phyloP scores from a whole-genome alignment of 75 land plant species.

The Azolla pinnata region DNA sequence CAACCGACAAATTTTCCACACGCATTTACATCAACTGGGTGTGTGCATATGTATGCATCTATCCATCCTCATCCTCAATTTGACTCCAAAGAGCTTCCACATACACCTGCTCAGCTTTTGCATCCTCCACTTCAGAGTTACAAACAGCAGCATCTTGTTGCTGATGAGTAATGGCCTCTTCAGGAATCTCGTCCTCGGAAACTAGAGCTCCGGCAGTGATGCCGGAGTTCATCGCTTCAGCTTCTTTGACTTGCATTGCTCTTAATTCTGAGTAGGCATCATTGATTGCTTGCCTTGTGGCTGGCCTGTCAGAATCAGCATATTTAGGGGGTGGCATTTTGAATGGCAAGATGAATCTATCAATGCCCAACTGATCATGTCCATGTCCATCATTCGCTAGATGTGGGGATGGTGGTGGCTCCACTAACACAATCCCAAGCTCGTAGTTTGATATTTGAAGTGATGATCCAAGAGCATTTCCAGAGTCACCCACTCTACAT shows the following conservation, averaged over 20 bases:
- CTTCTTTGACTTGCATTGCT: conserved; percentile 6
- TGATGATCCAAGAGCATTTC: conserved; percentile 11
- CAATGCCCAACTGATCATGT: conserved; percentile 18
- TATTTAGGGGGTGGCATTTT: conserved; percentile 71
- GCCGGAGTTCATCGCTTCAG: conserved; percentile 8
- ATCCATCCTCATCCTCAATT: conserved; percentile 29
- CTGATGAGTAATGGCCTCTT: conserved; percentile 9
- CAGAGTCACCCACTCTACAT: conserved; percentile 3
- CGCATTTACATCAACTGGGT: no score
- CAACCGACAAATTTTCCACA: no score
- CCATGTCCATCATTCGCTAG: not conserved
- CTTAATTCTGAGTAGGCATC: conserved; percentile 35
- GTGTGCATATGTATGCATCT: no score
- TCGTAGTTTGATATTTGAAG: conserved; percentile 75
- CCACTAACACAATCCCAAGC: conserved; percentile 60
- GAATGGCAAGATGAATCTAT: conserved; percentile 62
- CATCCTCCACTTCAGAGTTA: conserved; percentile 23
- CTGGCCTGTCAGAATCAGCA: conserved; percentile 45
- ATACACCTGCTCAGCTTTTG: conserved; percentile 56
- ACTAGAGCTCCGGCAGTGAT: conserved; percentile 14
- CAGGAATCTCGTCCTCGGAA: conserved; percentile 19
- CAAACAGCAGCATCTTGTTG: conserved; percentile 1
- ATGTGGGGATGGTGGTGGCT: conserved; percentile 35
- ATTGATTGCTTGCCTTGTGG: conserved; percentile 54
- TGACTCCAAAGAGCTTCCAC: conserved; percentile 72